Percentiles rank a stretch among this genome's conserved stretches.
Conservation (phyloP, 495 filamentous ascomycete species). For the Penicillium macrosclerotiorum region DNA sequence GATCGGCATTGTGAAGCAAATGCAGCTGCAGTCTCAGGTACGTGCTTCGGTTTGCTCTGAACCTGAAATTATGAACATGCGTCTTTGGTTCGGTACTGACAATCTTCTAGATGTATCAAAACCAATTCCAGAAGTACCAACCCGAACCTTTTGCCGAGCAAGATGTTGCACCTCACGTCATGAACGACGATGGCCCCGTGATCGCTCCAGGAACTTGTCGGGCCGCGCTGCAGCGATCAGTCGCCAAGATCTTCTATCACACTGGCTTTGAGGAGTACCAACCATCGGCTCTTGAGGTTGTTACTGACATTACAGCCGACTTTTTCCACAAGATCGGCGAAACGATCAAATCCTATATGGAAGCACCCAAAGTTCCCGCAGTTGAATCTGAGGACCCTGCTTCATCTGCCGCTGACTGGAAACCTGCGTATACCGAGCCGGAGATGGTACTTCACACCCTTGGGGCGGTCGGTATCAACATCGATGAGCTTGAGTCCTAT, state of each 20-base stretch:
- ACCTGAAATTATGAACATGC: too few relatives aligned
- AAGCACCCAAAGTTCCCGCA: constrained; percentile 68
- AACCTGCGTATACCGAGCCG: constrained; percentile 70
- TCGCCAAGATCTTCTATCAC: constrained; percentile 94
- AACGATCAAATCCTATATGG: constrained; percentile 76
- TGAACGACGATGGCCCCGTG: constrained; percentile 82
- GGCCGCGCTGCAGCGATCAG: constrained; percentile 80
- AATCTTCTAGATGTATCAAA: constrained; percentile 77
- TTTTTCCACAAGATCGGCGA: constrained; percentile 82
- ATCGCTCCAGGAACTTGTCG: constrained; percentile 77
- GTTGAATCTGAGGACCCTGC: constrained; percentile 35
- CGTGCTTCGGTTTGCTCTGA: constrained; percentile 20
- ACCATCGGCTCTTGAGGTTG: constrained; percentile 84
- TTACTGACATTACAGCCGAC: constrained; percentile 86
- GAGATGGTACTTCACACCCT: constrained; percentile 87
- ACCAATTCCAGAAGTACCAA: constrained; percentile 97
- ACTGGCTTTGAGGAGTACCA: constrained; percentile 98
- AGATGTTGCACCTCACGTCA: constrained; percentile 80
- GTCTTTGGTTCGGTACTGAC: constrained; percentile 1
- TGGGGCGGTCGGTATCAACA: constrained; percentile 72
- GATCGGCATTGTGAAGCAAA: constrained; percentile 97
- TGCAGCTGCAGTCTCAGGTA: constrained; percentile 97
- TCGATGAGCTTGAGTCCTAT: constrained; percentile 82
- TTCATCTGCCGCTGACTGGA: constrained; percentile 41
- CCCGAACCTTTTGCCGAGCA: constrained; percentile 85